These are phyloP conservation scores for Lentinus tigrinus DNA, from an alignment of 768 basidiomycete genomes.

Conservation along the genomic window DNA sequence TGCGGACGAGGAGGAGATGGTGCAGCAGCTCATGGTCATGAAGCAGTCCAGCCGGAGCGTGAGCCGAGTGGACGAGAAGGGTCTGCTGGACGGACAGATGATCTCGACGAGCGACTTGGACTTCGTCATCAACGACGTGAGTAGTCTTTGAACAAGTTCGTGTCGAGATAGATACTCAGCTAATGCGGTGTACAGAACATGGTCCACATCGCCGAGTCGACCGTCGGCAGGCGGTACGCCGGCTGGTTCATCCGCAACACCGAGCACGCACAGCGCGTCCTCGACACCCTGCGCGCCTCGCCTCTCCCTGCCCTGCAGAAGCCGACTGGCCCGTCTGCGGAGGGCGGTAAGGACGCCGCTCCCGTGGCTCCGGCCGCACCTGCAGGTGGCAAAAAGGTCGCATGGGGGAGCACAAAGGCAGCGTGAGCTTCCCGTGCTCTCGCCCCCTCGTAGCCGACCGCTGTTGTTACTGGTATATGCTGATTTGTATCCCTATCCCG, in stretches of 20 bases:
- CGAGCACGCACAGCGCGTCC: slow-evolving; percentile 85
- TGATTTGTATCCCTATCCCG: slow-evolving; percentile 14
- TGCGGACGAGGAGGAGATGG: slow-evolving; percentile 88
- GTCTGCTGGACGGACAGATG: slow-evolving; percentile 79
- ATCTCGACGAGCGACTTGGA: slow-evolving; percentile 92
- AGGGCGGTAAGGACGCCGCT: slow-evolving; percentile 18
- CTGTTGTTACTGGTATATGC: slow-evolving; percentile 5
- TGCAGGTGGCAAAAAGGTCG: slow-evolving; percentile 55
- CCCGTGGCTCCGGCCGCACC: slow-evolving; percentile 27
- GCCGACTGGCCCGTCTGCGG: slow-evolving; percentile 6
- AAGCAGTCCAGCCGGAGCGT: slow-evolving; percentile 84
- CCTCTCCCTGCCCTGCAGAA: slow-evolving; percentile 44
- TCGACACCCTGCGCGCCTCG: slow-evolving; percentile 67
- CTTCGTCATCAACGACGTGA: slow-evolving; percentile 91
- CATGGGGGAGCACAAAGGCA: slow-evolving; percentile 47
- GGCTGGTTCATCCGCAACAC: slow-evolving; percentile 98
- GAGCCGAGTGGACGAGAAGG: slow-evolving; percentile 51
- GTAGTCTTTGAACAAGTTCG: slow-evolving; percentile 23
- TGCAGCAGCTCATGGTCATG: slow-evolving; percentile 96
- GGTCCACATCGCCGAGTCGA: slow-evolving; percentile 95
- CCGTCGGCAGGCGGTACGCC: slow-evolving; percentile 88
- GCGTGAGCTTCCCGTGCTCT: slow-evolving; percentile 15
- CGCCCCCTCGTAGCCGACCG: background rate
- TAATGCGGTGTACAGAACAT: slow-evolving; percentile 62
- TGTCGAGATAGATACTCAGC: background rate